These are phyloP conservation scores for Dictyostelium purpureum DNA, from an alignment of 78 protist genomes.

Conservation along the genomic window DNA sequence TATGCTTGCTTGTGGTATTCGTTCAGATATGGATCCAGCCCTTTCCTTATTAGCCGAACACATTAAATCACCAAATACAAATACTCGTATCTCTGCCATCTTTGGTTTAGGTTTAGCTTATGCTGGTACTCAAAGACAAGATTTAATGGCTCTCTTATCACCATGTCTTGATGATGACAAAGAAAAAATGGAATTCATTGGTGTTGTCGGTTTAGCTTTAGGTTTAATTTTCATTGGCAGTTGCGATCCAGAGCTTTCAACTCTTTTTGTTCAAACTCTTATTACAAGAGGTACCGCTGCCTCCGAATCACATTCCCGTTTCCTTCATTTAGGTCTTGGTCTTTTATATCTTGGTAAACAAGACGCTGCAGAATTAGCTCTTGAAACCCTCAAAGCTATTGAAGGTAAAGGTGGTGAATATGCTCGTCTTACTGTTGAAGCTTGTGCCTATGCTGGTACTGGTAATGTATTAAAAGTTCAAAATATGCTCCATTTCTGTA, in stretches of 20 bases:
- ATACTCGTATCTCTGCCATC: slow-evolving; percentile 62
- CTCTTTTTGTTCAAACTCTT: slow-evolving; percentile 77
- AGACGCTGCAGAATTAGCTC: slow-evolving; percentile 87
- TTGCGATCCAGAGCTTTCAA: slow-evolving; percentile 82
- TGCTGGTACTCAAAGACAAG: slow-evolving; percentile 84
- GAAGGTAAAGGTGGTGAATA: slow-evolving; percentile 62
- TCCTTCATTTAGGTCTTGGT: slow-evolving; percentile 87
- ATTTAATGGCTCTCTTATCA: slow-evolving; percentile 30
- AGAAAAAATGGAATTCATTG: slow-evolving; percentile 85
- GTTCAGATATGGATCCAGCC: slow-evolving; percentile 95
- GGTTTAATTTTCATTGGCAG: slow-evolving; percentile 96
- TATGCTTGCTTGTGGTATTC: slow-evolving; percentile 84
- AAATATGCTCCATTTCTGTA: slow-evolving; percentile 85
- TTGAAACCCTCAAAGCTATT: slow-evolving; percentile 89
- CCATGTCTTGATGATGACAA: slow-evolving; percentile 86
- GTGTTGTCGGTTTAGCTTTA: slow-evolving; percentile 90
- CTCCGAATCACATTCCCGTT: slow-evolving; percentile 42
- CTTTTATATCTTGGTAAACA: slow-evolving; percentile 88
- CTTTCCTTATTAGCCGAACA: slow-evolving; percentile 86
- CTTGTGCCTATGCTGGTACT: slow-evolving; percentile 98
- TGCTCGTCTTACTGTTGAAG: slow-evolving; percentile 85
- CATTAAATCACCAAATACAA: slow-evolving; percentile 6
- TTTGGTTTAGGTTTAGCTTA: slow-evolving; percentile 89
- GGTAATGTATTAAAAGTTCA: slow-evolving; percentile 98
- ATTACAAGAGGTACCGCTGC: slow-evolving; percentile 35